Percentiles rank a stretch among this genome's conserved stretches.
These are phyloP conservation scores for Penicillium cataractarum DNA, from an alignment of 495 filamentous ascomycete genomes.

Conservation along the genomic window DNA sequence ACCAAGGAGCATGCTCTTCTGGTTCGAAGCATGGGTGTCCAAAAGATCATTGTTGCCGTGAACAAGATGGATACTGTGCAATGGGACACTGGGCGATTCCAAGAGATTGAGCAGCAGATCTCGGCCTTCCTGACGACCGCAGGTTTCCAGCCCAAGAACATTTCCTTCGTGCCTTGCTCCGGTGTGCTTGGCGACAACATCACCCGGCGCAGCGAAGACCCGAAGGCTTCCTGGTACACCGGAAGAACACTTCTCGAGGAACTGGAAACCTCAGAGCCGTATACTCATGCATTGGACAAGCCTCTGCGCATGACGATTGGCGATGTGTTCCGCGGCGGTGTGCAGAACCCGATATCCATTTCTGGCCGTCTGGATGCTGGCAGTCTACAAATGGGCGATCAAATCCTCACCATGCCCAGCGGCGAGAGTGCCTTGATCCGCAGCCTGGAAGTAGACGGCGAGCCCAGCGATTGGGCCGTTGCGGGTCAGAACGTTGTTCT, in stretches of 20 bases:
- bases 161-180: constrained; percentile 86
- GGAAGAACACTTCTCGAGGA: constrained; percentile 80
- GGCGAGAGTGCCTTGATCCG: constrained; percentile 78
- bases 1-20: constrained; percentile 92
- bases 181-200: constrained; percentile 89
- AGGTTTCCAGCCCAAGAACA: constrained; percentile 76
- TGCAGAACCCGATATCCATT: constrained; percentile 74
- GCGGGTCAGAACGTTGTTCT: constrained; percentile 87
- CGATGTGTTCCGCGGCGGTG: constrained; percentile 79
- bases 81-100: constrained; percentile 81
- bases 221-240: constrained; percentile 72
- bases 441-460: constrained; percentile 72
- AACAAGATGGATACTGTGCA: constrained; percentile 90
- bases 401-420: constrained; percentile 76
- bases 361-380: constrained; percentile 87
- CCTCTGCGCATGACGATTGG: constrained; percentile 83
- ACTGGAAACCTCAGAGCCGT: constrained; percentile 78
- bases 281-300: constrained; percentile 69
- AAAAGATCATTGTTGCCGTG: constrained; percentile 82
- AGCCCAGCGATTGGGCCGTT: constrained; percentile 85
- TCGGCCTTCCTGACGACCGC: constrained; percentile 78
- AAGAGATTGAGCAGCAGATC: constrained; percentile 83
- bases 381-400: constrained; percentile 80
- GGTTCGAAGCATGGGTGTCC: constrained; percentile 89
- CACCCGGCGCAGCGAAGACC: constrained; percentile 58